Evolutionary conservation across 768 basidiomycete species (phyloP).

Genomic region (Suillus variegatus): DNA sequence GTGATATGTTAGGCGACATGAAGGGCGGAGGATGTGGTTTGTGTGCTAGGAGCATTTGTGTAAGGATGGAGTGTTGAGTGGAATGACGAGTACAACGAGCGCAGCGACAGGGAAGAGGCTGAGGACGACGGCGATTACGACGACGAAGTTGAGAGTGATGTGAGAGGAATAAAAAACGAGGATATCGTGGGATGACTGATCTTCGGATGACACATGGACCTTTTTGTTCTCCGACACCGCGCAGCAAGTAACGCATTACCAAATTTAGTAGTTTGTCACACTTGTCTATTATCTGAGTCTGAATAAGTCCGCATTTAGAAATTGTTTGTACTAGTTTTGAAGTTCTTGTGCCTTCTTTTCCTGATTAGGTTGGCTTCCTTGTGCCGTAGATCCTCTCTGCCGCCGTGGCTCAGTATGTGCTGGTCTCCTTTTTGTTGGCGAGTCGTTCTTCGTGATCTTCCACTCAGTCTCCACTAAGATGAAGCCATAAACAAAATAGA

Average conservation of each 20-base stretch:
- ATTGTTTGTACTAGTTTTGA: slow-evolving; percentile 2
- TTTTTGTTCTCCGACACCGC: slow-evolving; percentile 36
- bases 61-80: slow-evolving; percentile 11
- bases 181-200: slow-evolving; percentile 29
- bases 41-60: slow-evolving; percentile 44
- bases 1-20: slow-evolving; percentile 37
- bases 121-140: slow-evolving; percentile 10
- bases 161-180: slow-evolving; percentile 25
- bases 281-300: slow-evolving; percentile 18
- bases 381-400: slow-evolving; percentile 1
- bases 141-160: slow-evolving; percentile 1
- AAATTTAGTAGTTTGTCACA: slow-evolving; percentile 15
- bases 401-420: background rate
- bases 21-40: slow-evolving; percentile 33
- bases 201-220: slow-evolving; percentile 25
- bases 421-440: background rate
- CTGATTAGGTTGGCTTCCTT: slow-evolving; percentile 1
- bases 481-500: background rate
- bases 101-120: background rate
- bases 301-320: slow-evolving; percentile 30
- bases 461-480: background rate
- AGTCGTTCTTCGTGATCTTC: background rate
- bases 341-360: slow-evolving; percentile 10
- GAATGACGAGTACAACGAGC: slow-evolving; percentile 5
- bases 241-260: slow-evolving; percentile 27